These are phyloP conservation scores for Nymphaea thermarum DNA, from an alignment of 164 flowering plant genomes.

Conservation along the genomic window DNA sequence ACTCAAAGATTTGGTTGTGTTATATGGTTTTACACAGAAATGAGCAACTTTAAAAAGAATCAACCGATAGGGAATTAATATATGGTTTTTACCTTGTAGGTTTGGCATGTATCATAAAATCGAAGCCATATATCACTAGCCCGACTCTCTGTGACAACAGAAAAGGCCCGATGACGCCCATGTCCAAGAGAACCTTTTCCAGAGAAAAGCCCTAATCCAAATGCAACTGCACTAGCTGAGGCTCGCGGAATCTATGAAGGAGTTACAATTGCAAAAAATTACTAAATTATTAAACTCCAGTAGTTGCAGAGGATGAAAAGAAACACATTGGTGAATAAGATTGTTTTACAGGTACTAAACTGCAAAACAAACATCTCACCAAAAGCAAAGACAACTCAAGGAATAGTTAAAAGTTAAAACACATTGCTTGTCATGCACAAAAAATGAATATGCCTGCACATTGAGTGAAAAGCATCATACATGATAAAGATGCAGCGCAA, in stretches of 20 bases:
- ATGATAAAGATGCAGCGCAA: no score
- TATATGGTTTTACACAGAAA: no score
- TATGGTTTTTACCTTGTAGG: conserved; percentile 57
- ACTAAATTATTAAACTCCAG: not conserved
- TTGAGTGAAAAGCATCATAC: no score
- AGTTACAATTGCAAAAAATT: not conserved
- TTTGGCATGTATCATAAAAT: conserved; percentile 76
- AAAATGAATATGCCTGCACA: no score
- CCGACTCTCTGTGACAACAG: conserved; percentile 85
- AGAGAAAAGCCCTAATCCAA: conserved; percentile 84
- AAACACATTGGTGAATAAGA: no score
- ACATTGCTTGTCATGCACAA: no score
- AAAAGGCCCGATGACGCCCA: conserved; percentile 72
- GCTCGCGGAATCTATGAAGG: conserved; percentile 70
- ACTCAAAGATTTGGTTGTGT: no score
- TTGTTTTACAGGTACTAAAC: no score
- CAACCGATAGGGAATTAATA: not conserved
- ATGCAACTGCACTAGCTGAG: conserved; percentile 98
- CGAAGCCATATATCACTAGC: conserved; percentile 88
- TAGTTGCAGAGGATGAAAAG: not conserved
- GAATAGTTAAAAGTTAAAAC: no score
- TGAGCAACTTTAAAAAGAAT: no score
- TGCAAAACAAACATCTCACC: no score
- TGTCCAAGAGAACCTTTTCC: conserved; percentile 72
- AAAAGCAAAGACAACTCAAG: no score